Base-by-base conservation (phyloP, 2,329 filamentous ascomycete species). In the Teratosphaeria epicoccoides region DNA sequence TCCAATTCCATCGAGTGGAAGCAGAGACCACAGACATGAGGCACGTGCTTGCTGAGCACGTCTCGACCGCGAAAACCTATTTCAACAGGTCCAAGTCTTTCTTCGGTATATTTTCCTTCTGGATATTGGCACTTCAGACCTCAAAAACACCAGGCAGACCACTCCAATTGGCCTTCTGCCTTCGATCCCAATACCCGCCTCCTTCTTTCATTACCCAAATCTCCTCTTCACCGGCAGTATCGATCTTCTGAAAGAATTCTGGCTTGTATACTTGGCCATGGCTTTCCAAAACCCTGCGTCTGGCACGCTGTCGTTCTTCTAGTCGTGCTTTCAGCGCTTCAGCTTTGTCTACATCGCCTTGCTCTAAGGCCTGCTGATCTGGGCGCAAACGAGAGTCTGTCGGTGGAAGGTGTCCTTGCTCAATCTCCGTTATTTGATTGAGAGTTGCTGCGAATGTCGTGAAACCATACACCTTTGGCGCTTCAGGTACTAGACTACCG, bases 121-220 rank as follows among this genome's bases (percentile, higher is more conserved):
- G n/a, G n/a, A n/a, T n/a, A n/a, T n/a, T n/a, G n/a, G n/a, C n/a
- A n/a, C n/a, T 17, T 40, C 33, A 40, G 14, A 40, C n/a, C 57
- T 69, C 66, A 63, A 83, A 80, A 46, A 84, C 76, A 50, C 77
- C 71, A 52, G 74, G 68, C 40, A 82, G 73, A 6, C 73, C 75
- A 7, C 69, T 69, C 88, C 87, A 95, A 51, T 74, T 74, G 1
- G 83, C 83, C 57, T 73, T 79, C 2, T 75, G 77, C 55, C 91
- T 79, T 70, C 88, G 84, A 65, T 95, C 90, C 93, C 93, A 98
- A 70, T 98, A 98, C 9, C 88, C 84, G 17, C 94, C 88, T 69
- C 85, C 89, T 2, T 75, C 75, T 72, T 84, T 93, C 57, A 95
- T 69, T 62, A 82, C 61, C 74, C 74, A 77, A n/a, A 74, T 65